Evolutionary conservation across 495 filamentous ascomycete genomes (phyloP), one percentile per base, ranked within the genome.

Genomic region (Aspergillus affinis): DNA sequence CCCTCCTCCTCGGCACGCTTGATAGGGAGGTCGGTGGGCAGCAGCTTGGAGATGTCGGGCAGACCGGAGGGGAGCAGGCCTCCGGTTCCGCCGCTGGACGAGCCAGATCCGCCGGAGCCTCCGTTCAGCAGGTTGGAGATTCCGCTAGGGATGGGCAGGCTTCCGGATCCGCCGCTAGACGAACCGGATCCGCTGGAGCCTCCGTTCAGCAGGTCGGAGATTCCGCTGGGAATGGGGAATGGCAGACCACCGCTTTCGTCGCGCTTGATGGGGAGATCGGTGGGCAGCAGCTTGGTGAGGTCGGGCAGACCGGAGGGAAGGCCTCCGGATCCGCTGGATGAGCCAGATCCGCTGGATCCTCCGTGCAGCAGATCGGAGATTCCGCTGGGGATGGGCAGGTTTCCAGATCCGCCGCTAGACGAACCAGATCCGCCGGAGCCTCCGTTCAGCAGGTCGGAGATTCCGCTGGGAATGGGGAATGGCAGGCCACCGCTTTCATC

Each of bases 71-170:
- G 52, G 6, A 10, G 29, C 23, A 30, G 48, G 48, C n/a, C 53
- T 10, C 41, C n/a, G 18, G 13, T 1, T 5, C 13, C 26, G 30
- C 51, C 51, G 30, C 41, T 36, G 23, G 19, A 48, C 30, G 30
- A 32, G 30, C 30, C 6, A 32, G 30, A 8, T 8, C 7, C 30
- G 10, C 30, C 30, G 7, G 44, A 48, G 44, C 51, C 15, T 6
- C 51, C 19, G 10, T 44, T 51, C 15, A 51, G 45, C 36, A 26
- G 46, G 55, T 49, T n/a, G 21, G 55, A n/a, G 12, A 51, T 19
- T 15, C 21, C 49, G 49, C 13, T 51, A 15, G 49, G 49, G 18
- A 51, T 19, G 4, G n/a, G 19, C 23, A 30, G 48, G 48, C n/a
- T 36, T 10, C 41, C n/a, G 18, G 13, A 1, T 5, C 13, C 26